Base-by-base conservation (phyloP, 768 basidiomycete species). In the Collybia sordida region DNA sequence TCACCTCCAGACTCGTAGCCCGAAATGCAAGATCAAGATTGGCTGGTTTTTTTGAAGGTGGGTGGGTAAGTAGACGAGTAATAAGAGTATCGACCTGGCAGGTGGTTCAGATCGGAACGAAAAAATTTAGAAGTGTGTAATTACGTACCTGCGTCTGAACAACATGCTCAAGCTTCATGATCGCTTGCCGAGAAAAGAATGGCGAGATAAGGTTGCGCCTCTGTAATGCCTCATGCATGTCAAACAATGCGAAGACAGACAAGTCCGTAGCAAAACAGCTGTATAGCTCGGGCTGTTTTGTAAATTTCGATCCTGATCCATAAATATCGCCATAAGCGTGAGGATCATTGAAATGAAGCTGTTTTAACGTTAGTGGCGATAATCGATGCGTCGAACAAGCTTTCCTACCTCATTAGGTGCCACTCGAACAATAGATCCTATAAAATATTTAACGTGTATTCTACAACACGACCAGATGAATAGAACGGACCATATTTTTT, bases 281-380 rank as follows among this genome's bases (percentile, higher is more conserved):
- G 40, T 75, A 75, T 54, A 75, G 59, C 14, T 58, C 56, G 0
- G 59, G 54, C 22, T 73, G 65, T 48, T 75, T 75, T 7, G 63
- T 61, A 53, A 71, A 70, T 44, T 64, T 64, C 3, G 63, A 61
- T 7, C 66, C 66, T 57, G 67, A 66, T 17, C 68, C 67, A 55
- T 77, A 74, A 18, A 77, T 74, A 15, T 73, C 73, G 23, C 60
- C 60, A 49, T 73, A 73, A 4, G 66, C 72, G 6, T 60, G 54
- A 14, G 72, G 71, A 47, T 71, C 65, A 41, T 65, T 68, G 60
- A 77, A 77, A 46, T 74, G 73, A 43, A 77, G 66, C 75, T 75
- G 21, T 24, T 19, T 44, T 36, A 31, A 21, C 37, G 37, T 38
- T 6, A 18, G 35, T 50, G n/a, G 22, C 42, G 27, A 49, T n/a